Base-by-base conservation (phyloP, 352 stramenopile species). In the Globisporangium nunn region DNA sequence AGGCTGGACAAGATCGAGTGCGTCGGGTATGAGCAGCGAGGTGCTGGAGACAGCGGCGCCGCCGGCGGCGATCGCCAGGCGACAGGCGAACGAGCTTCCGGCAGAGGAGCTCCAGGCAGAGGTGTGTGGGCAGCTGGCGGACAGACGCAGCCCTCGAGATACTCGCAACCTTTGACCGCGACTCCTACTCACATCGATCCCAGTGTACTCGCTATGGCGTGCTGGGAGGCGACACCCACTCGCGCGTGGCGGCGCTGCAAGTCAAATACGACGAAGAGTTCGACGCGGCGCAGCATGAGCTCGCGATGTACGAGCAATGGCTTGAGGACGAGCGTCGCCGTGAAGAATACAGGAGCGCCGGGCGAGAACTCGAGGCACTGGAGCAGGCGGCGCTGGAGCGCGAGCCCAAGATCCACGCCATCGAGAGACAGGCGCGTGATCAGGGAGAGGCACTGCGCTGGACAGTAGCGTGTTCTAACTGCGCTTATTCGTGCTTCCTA, bases 181-280 rank as follows among this genome's bases (percentile, higher is more conserved):
- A 12, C 1, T 17, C 37, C 17, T 3, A 4, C 37, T 41, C 8
- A 41, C 37, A 15, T 3, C 10, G 4, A n/a, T 30, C 10, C 2
- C 17, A 89, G 79, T 85, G 79, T 50, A 45, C 57, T 40, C 69
- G 72, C 23, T 88, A 90, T 33, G 63, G 63, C 8, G 84, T 90
- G 48, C 66, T 67, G 2, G 43, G 53, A 2, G 74, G 67, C n/a
- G 80, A 90, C 52, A 35, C 68, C 12, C 62, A 62, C 12, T 59
- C 65, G 31, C 78, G 77, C 12, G 62, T 86, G 46, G 37, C 58
- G 35, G 60, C 71, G 14, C 65, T 90, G 23, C 80, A 90, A 56
- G 66, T 70, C 17, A 72, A 62, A 50, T 90, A 87, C 59, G 72
- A 87, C 45, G 72, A 87, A 35, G 80, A 90, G 57, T 88, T 77